A percentile compares a stretch with the other conserved stretches of the same genome.
These are phyloP conservation scores for Boletus patriciae DNA, from an alignment of 768 basidiomycete genomes.

Conservation along the genomic window DNA sequence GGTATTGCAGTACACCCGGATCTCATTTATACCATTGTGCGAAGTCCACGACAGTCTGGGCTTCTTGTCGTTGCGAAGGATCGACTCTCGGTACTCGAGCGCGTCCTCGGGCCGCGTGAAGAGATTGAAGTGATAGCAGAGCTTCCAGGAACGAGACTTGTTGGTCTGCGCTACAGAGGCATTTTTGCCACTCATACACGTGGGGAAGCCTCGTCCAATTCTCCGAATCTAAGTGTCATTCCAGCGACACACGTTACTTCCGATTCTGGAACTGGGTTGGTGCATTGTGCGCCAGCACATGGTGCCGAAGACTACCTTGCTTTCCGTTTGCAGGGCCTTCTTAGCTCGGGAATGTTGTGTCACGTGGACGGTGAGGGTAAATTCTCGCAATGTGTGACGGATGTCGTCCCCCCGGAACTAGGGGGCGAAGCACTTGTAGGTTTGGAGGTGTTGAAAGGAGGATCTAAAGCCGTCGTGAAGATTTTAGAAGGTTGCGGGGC, in stretches of 20 bases:
- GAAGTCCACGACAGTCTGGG: conserved; percentile 25
- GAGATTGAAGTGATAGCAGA: conserved; percentile 23
- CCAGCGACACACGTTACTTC: conserved; percentile 76
- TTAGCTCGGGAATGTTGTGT: conserved; percentile 60
- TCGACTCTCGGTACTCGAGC: conserved; percentile 40
- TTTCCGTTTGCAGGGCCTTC: conserved; percentile 57
- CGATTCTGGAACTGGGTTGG: conserved; percentile 90
- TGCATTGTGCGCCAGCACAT: conserved; percentile 95
- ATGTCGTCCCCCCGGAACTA: conserved; percentile 41
- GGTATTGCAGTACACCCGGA: conserved; percentile 85
- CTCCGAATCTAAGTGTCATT: conserved; percentile 47
- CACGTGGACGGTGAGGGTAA: conserved; percentile 80
- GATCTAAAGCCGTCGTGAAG: conserved; percentile 63
- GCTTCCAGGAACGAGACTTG: conserved; percentile 46
- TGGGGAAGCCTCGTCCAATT: neutral
- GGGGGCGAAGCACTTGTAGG: conserved; percentile 59
- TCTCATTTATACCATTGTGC: conserved; percentile 62
- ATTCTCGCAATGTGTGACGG: conserved; percentile 59
- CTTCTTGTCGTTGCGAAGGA: conserved; percentile 53
- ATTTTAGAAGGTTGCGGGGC: conserved; percentile 52
- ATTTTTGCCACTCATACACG: conserved; percentile 48
- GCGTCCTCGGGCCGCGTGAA: conserved; percentile 20
- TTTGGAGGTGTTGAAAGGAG: conserved; percentile 70
- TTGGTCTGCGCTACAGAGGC: conserved; percentile 58
- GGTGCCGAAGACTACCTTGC: conserved; percentile 88